These are phyloP conservation scores for Carallia pectinifolia DNA, from an alignment of 345 rosid species.

Conservation along the genomic window DNA sequence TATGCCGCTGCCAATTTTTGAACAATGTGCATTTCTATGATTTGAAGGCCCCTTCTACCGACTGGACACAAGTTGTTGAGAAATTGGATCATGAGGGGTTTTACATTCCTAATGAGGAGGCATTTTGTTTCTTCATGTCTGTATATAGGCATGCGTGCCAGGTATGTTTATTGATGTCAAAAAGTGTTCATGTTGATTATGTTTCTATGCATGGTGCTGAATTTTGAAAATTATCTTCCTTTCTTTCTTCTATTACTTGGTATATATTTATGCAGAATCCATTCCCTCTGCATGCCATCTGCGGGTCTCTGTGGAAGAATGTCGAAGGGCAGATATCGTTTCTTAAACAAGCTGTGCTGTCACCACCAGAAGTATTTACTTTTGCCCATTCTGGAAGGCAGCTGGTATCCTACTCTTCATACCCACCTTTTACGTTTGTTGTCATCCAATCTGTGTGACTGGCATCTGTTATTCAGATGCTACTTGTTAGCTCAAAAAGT, in stretches of 20 bases:
- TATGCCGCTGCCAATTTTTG: conserved; percentile 9
- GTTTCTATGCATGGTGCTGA: not conserved
- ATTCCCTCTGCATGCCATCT: conserved; percentile 81
- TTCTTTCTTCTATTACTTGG: not conserved
- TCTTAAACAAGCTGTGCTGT: conserved; percentile 72
- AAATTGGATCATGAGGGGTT: conserved; percentile 85
- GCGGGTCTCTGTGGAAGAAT: conserved; percentile 83
- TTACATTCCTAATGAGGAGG: conserved; percentile 73
- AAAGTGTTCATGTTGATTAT: not conserved
- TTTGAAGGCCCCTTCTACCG: conserved; percentile 79
- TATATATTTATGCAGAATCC: conserved; percentile 58
- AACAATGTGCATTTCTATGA: not conserved
- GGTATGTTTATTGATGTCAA: conserved; percentile 39
- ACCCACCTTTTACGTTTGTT: conserved; percentile 11
- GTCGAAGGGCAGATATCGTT: conserved; percentile 80
- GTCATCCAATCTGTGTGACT: not conserved
- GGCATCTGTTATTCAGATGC: no score
- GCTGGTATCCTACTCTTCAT: conserved; percentile 55
- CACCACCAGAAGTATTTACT: conserved; percentile 85
- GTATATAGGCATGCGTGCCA: conserved; percentile 68
- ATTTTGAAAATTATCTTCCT: not conserved
- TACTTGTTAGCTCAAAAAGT: no score
- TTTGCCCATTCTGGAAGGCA: conserved; percentile 75
- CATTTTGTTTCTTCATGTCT: conserved; percentile 79
- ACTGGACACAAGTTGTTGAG: conserved; percentile 76